Evolutionary conservation across 345 rosid genomes (phyloP).

Genomic region (Lagerstroemia speciosa): DNA sequence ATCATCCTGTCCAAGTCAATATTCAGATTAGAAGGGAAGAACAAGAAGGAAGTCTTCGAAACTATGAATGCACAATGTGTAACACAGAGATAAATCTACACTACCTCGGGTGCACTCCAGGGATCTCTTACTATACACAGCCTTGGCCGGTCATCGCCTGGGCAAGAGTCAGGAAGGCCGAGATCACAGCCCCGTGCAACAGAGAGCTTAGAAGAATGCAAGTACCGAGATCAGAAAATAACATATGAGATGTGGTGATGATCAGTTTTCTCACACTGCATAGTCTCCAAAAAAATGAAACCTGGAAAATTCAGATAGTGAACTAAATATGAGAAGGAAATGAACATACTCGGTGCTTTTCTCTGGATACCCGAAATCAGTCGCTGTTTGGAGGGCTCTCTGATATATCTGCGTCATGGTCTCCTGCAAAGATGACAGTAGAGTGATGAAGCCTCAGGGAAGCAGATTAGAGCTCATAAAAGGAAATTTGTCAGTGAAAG

Average conservation of each 20-base stretch:
- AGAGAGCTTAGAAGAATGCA: conserved; percentile 49
- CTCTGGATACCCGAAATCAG: conserved; percentile 85
- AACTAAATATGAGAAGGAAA: conserved; percentile 7
- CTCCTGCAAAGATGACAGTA: conserved; percentile 42
- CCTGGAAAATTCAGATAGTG: not conserved
- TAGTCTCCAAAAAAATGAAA: not conserved
- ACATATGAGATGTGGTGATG: no score
- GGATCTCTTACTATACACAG: conserved; percentile 44
- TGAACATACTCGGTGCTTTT: conserved; percentile 86
- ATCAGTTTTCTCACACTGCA: no score
- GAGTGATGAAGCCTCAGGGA: not conserved
- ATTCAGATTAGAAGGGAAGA: not conserved
- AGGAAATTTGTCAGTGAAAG: not conserved
- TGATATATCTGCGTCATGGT: conserved; percentile 91
- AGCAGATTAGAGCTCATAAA: not conserved
- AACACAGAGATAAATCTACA: not conserved
- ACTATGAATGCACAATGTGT: not conserved
- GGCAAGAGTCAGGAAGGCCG: conserved; percentile 86
- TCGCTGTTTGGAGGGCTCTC: conserved; percentile 81
- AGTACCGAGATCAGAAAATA: not conserved
- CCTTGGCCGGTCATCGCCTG: conserved; percentile 99
- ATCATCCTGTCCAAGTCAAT: not conserved
- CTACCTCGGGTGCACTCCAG: not conserved
- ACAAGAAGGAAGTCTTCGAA: not conserved
- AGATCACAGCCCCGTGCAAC: conserved; percentile 77